phyloP scores from a whole-genome alignment of 768 basidiomycete genomes.

The Suillus clintonianus region DNA sequence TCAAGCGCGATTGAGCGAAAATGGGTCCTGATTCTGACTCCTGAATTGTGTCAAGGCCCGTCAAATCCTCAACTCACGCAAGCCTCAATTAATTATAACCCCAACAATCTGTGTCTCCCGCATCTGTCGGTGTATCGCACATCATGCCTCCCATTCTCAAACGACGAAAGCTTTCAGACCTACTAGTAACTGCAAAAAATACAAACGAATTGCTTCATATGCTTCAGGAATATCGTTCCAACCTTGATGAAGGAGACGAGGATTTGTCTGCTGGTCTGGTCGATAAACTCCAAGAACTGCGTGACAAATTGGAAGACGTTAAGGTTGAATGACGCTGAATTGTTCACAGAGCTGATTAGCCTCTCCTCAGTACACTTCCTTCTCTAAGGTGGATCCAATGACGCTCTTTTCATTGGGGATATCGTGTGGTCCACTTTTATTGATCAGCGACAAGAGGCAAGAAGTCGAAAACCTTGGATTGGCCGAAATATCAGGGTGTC shows the following conservation, averaged over 20 bases:
- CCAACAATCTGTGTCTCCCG: not conserved
- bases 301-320: slow-evolving; percentile 1
- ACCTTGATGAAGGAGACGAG: slow-evolving; percentile 19
- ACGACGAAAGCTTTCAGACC: not conserved
- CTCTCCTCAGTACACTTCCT: not conserved
- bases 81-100: too few relatives aligned
- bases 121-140: not conserved
- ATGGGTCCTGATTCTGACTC: too few relatives aligned
- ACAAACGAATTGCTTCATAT: slow-evolving; percentile 8
- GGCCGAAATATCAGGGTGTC: slow-evolving; percentile 1
- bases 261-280: slow-evolving; percentile 12
- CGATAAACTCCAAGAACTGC: slow-evolving; percentile 10
- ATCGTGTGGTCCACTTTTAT: slow-evolving; percentile 13
- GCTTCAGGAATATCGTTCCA: slow-evolving; percentile 12
- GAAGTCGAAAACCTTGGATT: slow-evolving; percentile 3
- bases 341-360: not conserved
- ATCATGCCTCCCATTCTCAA: not conserved
- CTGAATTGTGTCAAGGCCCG: too few relatives aligned
- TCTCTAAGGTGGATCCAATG: not conserved
- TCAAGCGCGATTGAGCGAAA: too few relatives aligned
- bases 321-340: not conserved
- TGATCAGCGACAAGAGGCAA: slow-evolving; percentile 8
- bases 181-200: slow-evolving; percentile 14
- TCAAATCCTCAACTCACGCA: too few relatives aligned
- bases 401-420: not conserved